Base-by-base conservation (phyloP, 1,284 basidiomycete species). In the Irpex lacteus region DNA sequence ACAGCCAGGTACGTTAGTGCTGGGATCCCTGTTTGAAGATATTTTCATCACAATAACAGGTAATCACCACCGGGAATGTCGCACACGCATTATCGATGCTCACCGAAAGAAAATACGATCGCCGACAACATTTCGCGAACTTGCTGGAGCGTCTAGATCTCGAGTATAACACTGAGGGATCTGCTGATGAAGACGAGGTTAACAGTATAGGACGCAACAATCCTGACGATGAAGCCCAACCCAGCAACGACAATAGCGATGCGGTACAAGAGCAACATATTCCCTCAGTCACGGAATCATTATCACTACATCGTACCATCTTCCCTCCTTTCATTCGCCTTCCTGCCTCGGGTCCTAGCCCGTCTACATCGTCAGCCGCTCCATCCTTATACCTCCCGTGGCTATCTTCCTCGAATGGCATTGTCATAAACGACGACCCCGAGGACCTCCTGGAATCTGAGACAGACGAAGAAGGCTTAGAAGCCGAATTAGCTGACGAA, bases 401-500 rank as follows among this genome's bases (percentile, higher is more conserved):
- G 65, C 11, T 19, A 18, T 64, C 68, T 53, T 56, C 40, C 13
- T 21, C 13, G 50, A 40, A 0, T 18, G 50, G 61, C 0, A 61
- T 53, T 15, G 54, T 57, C 0, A 1, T 52, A 3, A 66, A 69
- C 0, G 63, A 64, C 0, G 63, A 66, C 19, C 73, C 74, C 0
- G 76, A 75, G 2, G 62, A 71, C 1, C 65, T 81, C 13, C 71
- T 86, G 67, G 66, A 78, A 6, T 67, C 73, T 3, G 77, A 79
- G 54, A 78, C 76, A 2, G 80, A 87, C 63, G 76, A 81, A n/a
- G 78, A 78, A 21, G 76, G 70, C 15, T 64, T 86, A 19, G 66
- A 70, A 6, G 70, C 67, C 1, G 86, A 63, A 4, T 68, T 88
- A 32, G 64, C 73, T 6, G 82, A 82, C 19, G 88, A 89, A 21